These are phyloP conservation scores for Viridothelium virens DNA, from an alignment of 495 filamentous ascomycete genomes.

Conservation along the genomic window DNA sequence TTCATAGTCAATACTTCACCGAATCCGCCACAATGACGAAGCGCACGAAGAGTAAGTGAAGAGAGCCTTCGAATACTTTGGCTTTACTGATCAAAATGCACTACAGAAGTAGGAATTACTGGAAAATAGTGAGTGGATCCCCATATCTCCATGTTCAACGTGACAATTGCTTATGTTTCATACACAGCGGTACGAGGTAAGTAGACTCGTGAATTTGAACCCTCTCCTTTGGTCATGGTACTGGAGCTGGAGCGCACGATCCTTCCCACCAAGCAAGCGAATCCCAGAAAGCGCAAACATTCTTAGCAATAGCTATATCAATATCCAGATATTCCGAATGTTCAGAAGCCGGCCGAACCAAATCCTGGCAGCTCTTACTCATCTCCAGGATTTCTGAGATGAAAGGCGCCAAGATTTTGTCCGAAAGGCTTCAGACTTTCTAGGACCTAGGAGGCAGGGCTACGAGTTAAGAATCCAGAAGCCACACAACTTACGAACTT, in stretches of 20 bases:
- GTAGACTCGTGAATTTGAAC: not conserved
- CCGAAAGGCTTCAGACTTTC: no score
- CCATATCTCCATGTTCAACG: not conserved
- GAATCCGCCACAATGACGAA: conserved; percentile 73
- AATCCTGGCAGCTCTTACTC: no score
- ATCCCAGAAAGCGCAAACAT: no score
- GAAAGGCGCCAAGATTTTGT: no score
- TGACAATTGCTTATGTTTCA: not conserved
- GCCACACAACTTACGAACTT: no score
- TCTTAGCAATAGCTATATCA: no score
- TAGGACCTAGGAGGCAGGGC: no score
- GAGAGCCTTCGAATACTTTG: conserved; percentile 12
- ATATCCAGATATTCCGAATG: no score
- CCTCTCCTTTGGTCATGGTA: not conserved
- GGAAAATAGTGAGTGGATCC: conserved; percentile 46
- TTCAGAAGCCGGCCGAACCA: no score
- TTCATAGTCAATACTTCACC: conserved; percentile 25
- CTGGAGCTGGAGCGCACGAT: not conserved
- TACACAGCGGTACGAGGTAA: not conserved
- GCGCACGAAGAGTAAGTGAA: conserved; percentile 73
- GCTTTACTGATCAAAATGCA: conserved; percentile 30
- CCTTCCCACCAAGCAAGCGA: no score
- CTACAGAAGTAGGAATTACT: conserved; percentile 73
- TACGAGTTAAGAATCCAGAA: no score
- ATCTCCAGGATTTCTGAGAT: no score